phyloP scores from a whole-genome alignment of 345 rosid species.

The Salix exigua region DNA sequence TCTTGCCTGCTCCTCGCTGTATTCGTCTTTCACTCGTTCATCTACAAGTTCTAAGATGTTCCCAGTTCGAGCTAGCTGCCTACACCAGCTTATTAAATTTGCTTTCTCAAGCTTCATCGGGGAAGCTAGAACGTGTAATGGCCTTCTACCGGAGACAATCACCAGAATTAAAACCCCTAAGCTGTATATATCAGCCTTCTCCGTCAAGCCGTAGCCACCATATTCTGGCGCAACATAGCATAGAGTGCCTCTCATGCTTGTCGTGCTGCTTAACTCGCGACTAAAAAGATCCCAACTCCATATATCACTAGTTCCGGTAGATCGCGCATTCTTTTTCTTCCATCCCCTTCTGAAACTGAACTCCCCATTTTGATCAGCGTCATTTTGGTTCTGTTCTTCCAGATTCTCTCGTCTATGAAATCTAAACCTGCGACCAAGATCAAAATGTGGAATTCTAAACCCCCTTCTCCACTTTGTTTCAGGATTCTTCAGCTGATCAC shows the following conservation, averaged over 20 bases:
- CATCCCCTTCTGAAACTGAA: conserved; percentile 90
- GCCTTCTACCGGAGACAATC: conserved; percentile 89
- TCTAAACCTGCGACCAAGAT: conserved; percentile 39
- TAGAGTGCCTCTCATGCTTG: conserved; percentile 97
- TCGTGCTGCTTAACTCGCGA: conserved; percentile 95
- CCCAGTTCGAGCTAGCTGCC: conserved; percentile 84
- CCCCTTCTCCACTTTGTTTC: conserved; percentile 63
- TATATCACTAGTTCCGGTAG: conserved; percentile 70
- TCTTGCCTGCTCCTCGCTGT: conserved; percentile 70
- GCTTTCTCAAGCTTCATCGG: conserved; percentile 98
- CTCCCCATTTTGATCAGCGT: conserved; percentile 59
- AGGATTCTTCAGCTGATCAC: conserved; percentile 37
- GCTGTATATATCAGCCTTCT: conserved; percentile 95
- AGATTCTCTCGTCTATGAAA: conserved; percentile 41
- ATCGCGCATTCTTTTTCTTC: conserved; percentile 47
- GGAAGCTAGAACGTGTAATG: conserved; percentile 83
- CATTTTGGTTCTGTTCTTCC: conserved; percentile 34
- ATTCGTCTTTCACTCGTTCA: conserved; percentile 68
- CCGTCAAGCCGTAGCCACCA: conserved; percentile 85
- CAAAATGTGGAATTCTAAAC: conserved; percentile 52
- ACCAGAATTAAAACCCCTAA: conserved; percentile 91
- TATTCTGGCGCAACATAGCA: conserved; percentile 96
- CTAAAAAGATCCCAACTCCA: conserved; percentile 95
- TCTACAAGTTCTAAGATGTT: conserved; percentile 83
- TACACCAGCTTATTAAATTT: conserved; percentile 89